phyloP scores from a whole-genome alignment of 768 basidiomycete genomes.

The Symmetrospora coprosmae region DNA sequence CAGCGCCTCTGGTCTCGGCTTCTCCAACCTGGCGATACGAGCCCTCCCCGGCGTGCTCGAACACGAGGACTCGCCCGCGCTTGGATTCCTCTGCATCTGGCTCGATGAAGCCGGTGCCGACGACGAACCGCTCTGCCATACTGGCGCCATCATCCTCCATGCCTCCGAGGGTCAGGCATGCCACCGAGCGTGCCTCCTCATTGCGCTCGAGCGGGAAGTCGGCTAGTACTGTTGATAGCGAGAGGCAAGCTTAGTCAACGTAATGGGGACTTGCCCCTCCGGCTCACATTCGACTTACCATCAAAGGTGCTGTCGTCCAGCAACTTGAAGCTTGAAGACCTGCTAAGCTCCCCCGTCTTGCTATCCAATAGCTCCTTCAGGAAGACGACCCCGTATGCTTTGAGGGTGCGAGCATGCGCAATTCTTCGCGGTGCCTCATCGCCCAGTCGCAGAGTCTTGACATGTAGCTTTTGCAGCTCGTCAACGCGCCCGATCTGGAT shows the following conservation, averaged over 20 bases:
- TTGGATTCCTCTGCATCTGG: constrained; percentile 24
- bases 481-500: constrained; percentile 54
- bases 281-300: constrained; percentile 40
- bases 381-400: constrained; percentile 55
- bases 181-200: constrained; percentile 4
- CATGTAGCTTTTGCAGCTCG: constrained; percentile 63
- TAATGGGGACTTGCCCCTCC: neutral
- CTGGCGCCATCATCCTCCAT: constrained; percentile 18
- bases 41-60: neutral
- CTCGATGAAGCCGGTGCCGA: constrained; percentile 39
- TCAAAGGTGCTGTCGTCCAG: constrained; percentile 53
- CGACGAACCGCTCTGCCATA: constrained; percentile 33
- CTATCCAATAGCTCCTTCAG: constrained; percentile 46
- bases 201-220: neutral
- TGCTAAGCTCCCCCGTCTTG: constrained; percentile 43
- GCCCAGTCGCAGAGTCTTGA: constrained; percentile 59
- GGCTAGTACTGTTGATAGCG: neutral
- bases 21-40: constrained; percentile 32
- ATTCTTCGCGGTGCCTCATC: constrained; percentile 58
- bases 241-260: too few species aligned
- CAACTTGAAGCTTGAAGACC: constrained; percentile 50
- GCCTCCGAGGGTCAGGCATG: neutral
- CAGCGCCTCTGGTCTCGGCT: constrained; percentile 47
- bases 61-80: constrained; percentile 24
- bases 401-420: constrained; percentile 46